Evolutionary conservation across 768 basidiomycete genomes (phyloP), one percentile per base, ranked within the genome.

Genomic region (Tricholoma saponaceum): DNA sequence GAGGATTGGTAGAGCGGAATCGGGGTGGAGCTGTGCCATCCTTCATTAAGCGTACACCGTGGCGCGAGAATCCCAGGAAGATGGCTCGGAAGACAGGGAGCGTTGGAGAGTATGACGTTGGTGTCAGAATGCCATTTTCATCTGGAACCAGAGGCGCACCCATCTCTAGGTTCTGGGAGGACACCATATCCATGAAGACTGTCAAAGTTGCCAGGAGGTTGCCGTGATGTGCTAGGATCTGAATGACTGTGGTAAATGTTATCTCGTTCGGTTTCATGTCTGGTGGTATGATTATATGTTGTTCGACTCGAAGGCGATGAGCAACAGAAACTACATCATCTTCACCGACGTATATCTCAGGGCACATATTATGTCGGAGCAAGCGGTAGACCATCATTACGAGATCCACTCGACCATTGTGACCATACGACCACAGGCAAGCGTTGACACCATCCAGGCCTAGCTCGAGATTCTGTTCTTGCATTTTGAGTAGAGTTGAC

Each of bases 21-120:
- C n/a, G 55, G 9, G 39, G 53, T 28, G 37, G 55, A 43, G 10
- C 54, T 12, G 54, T 35, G 13, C 43, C 47, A 37, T 59, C 43
- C 55, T 33, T 16, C 3, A 46, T 55, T 43, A 69, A 65, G 6
- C 68, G 64, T 32, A 71, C 60, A 37, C 81, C 89, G 62, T 89
- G 84, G 10, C 80, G 81, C 6, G 77, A 74, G 67, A 92, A 94
- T 0, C 89, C 91, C 16, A 88, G 77, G 65, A 95, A 92, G 39
- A 95, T 67, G 16, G 82, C 82, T 20, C 89, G 83, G 68, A 87
- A 94, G 30, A 83, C 74, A 20, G 79, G 70, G 49, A 82, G 66
- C 1, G 76, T 81, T 2, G 82, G 82, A 23, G 66, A 69, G 55
- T 77, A 80, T 7, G 65, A 64, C 10, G 56, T 58, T 1, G 71